Conservation (phyloP, 257 asterid genomes). For the Lantana camara region DNA sequence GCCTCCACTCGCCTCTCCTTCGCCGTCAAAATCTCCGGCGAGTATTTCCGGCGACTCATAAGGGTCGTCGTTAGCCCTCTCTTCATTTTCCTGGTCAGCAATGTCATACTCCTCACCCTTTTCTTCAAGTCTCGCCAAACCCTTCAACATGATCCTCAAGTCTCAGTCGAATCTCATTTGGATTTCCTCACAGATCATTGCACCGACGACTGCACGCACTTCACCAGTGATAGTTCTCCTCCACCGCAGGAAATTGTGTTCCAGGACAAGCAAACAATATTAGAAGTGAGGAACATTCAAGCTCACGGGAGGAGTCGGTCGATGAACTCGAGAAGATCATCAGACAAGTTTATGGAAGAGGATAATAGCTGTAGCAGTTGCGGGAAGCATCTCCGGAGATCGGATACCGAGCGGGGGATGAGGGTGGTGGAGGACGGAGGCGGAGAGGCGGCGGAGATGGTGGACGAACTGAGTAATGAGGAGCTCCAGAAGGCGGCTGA, state of each 20-base stretch:
- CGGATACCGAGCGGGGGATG: constrained; percentile 36
- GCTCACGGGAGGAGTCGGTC: constrained; percentile 20
- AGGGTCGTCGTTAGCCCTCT: constrained; percentile 39
- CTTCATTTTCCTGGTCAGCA: constrained; percentile 47
- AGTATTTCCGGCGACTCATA: constrained; percentile 41
- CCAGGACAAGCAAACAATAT: constrained; percentile 5
- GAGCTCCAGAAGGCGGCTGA: constrained; percentile 58
- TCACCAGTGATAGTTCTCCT: neutral
- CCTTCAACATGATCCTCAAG: constrained; percentile 1
- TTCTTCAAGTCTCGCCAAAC: constrained; percentile 46
- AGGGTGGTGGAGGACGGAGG: constrained; percentile 29
- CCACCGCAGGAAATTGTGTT: neutral
- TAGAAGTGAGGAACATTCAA: constrained; percentile 1
- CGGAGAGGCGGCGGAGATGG: constrained; percentile 25
- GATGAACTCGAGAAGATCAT: too few relatives aligned
- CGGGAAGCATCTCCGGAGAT: constrained; percentile 39
- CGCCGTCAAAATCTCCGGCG: constrained; percentile 47
- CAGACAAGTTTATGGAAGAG: constrained; percentile 22
- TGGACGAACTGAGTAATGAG: constrained; percentile 56
- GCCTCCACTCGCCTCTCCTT: constrained; percentile 43
- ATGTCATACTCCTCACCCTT: constrained; percentile 51
- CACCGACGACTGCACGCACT: neutral
- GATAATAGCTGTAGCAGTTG: too few relatives aligned
- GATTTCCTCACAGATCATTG: constrained; percentile 3
- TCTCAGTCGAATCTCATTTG: constrained; percentile 22